These are phyloP conservation scores for Alliaria petiolata DNA, from an alignment of 345 rosid genomes.

Conservation along the genomic window DNA sequence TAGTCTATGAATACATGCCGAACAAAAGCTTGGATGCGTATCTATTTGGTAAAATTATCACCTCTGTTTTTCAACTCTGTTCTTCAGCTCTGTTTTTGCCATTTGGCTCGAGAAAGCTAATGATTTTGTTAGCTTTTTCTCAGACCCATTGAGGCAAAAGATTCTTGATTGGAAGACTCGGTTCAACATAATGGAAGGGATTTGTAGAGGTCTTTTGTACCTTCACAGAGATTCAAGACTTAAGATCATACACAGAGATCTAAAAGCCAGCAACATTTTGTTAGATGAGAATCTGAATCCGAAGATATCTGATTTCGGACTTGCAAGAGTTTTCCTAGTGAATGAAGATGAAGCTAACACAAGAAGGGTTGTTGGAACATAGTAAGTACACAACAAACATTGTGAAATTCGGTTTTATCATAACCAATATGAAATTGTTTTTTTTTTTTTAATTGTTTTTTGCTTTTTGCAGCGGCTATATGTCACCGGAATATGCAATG, in stretches of 20 bases:
- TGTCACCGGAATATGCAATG: constrained; percentile 29
- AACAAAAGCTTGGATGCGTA: constrained; percentile 40
- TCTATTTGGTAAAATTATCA: constrained; percentile 36
- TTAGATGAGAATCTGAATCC: constrained; percentile 49
- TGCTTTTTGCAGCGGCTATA: constrained; percentile 46
- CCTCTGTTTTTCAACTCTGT: not conserved
- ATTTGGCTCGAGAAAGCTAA: not conserved
- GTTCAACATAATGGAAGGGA: constrained; percentile 45
- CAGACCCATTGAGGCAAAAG: constrained; percentile 29
- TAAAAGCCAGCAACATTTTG: constrained; percentile 47
- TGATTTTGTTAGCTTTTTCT: not conserved
- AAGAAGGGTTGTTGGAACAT: constrained; percentile 43
- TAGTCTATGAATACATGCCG: constrained; percentile 54
- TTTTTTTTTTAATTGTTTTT: not conserved
- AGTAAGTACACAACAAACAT: constrained; percentile 24
- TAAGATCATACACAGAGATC: constrained; percentile 47
- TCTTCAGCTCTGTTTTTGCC: not conserved
- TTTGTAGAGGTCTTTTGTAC: constrained; percentile 44
- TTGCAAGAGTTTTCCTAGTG: constrained; percentile 38
- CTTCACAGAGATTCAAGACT: constrained; percentile 55
- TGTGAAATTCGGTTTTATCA: not conserved
- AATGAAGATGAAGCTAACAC: constrained; percentile 45
- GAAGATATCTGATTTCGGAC: constrained; percentile 48
- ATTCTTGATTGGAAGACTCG: constrained; percentile 41
- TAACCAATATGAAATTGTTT: not conserved